A percentile compares a stretch with the other conserved stretches of the same genome.
phyloP scores from a whole-genome alignment of 2,329 filamentous ascomycete genomes.

The Diplocarpon mali region DNA sequence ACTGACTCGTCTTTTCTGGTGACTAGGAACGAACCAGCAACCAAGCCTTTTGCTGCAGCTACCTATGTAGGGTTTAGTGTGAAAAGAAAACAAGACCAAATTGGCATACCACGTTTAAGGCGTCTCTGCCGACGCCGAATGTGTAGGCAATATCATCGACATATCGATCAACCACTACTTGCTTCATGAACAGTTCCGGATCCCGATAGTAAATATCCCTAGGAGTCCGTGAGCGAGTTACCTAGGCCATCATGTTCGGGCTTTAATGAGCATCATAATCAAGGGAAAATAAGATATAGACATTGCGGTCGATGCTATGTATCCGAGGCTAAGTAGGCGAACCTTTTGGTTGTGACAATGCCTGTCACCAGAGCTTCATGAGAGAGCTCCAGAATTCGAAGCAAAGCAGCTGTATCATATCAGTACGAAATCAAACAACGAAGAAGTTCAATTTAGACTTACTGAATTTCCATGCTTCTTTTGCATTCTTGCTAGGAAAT shows the following conservation, averaged over 20 bases:
- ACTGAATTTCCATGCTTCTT: slow-evolving; percentile 44
- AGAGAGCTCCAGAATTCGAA: slow-evolving; percentile 47
- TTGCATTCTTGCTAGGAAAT: slow-evolving; percentile 38
- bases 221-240: not conserved
- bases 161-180: slow-evolving; percentile 57
- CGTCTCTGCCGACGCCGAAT: slow-evolving; percentile 49
- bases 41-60: slow-evolving; percentile 62
- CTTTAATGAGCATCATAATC: too few relatives aligned
- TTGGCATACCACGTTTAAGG: slow-evolving; percentile 56
- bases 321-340: slow-evolving; percentile 3
- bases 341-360: slow-evolving; percentile 52
- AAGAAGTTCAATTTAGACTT: slow-evolving; percentile 13
- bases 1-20: slow-evolving; percentile 34
- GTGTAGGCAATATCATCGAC: slow-evolving; percentile 67
- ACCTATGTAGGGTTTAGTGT: slow-evolving; percentile 35
- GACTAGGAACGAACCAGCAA: slow-evolving; percentile 47
- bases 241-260: too few relatives aligned
- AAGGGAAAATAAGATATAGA: too few relatives aligned
- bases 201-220: slow-evolving; percentile 72
- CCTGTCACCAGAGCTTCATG: slow-evolving; percentile 47
- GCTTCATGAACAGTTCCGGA: slow-evolving; percentile 58
- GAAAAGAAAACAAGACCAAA: not conserved
- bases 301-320: not conserved
- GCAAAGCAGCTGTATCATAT: slow-evolving; percentile 36
- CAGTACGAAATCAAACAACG: slow-evolving; percentile 1